These are phyloP conservation scores for Suillus fuscotomentosus DNA, from an alignment of 768 basidiomycete species.

Conservation along the genomic window DNA sequence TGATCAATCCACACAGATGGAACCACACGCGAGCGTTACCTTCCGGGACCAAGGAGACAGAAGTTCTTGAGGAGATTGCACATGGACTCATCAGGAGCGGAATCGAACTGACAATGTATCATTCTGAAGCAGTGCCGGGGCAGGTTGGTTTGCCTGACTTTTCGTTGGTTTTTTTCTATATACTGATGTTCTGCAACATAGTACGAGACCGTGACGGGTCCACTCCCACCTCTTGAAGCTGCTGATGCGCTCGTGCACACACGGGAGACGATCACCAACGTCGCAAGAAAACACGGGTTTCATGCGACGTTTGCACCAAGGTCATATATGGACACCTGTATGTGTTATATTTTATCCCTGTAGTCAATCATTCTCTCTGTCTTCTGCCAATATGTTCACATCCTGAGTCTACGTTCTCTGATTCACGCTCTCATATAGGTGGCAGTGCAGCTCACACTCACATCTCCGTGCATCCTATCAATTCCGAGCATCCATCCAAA, in stretches of 20 bases:
- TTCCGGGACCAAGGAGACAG: conserved; percentile 46
- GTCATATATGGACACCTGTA: conserved; percentile 40
- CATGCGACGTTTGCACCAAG: conserved; percentile 67
- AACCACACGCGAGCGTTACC: conserved; percentile 35
- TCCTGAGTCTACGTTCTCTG: background rate
- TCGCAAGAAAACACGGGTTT: conserved; percentile 62
- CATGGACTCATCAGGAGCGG: conserved; percentile 44
- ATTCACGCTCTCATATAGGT: conserved; percentile 23
- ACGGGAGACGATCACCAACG: conserved; percentile 63
- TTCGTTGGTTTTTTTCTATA: background rate
- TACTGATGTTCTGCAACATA: conserved; percentile 17
- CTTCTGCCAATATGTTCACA: background rate
- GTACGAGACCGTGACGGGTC: conserved; percentile 73
- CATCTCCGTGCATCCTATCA: conserved; percentile 52
- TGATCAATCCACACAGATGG: conserved; percentile 49
- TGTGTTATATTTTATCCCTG: background rate
- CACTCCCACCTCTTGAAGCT: conserved; percentile 61
- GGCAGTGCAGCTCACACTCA: conserved; percentile 64
- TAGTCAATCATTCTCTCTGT: background rate
- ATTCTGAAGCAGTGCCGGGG: conserved; percentile 68
- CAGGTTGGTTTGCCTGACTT: conserved; percentile 39
- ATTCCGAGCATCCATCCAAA: background rate
- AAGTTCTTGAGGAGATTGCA: conserved; percentile 59
- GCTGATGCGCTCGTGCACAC: conserved; percentile 68
- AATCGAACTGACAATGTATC: conserved; percentile 67